These are phyloP conservation scores for Acanthamoeba royreba DNA, from an alignment of 208 protist species.

Conservation along the genomic window DNA sequence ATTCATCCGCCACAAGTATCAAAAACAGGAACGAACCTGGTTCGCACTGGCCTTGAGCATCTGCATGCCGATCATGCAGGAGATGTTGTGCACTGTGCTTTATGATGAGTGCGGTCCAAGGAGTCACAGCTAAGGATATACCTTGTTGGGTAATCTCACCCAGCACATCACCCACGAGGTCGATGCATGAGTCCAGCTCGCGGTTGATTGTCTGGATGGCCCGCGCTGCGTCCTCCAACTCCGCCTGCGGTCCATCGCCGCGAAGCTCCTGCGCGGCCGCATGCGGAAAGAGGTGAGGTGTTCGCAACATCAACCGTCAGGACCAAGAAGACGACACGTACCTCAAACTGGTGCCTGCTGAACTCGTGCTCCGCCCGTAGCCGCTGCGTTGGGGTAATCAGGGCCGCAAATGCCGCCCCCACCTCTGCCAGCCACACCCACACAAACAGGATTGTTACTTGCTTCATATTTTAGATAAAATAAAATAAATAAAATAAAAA, in stretches of 20 bases:
- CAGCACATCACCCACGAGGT: not conserved
- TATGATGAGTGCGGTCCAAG: too few relatives aligned
- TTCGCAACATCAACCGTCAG: not conserved
- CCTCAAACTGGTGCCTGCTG: not conserved
- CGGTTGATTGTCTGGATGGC: not conserved
- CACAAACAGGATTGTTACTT: too few relatives aligned
- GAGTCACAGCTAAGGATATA: not conserved
- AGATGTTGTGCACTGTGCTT: constrained; percentile 1
- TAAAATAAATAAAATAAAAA: too few relatives aligned
- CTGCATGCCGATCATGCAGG: constrained; percentile 16
- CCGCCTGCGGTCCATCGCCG: not conserved
- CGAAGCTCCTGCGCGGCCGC: not conserved
- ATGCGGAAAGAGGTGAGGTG: not conserved
- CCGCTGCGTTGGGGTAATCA: not conserved
- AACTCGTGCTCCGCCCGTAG: not conserved
- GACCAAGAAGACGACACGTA: not conserved
- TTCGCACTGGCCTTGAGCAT: not conserved
- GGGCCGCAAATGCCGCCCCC: not conserved
- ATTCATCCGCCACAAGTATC: not conserved
- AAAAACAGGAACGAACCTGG: not conserved
- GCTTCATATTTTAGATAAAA: too few relatives aligned
- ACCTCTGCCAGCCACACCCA: too few relatives aligned
- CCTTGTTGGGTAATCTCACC: constrained; percentile 26
- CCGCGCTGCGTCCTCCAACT: not conserved
- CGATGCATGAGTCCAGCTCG: not conserved